phyloP scores from a whole-genome alignment of 805 yeast genomes.

The Hanseniaspora clermontiae region DNA sequence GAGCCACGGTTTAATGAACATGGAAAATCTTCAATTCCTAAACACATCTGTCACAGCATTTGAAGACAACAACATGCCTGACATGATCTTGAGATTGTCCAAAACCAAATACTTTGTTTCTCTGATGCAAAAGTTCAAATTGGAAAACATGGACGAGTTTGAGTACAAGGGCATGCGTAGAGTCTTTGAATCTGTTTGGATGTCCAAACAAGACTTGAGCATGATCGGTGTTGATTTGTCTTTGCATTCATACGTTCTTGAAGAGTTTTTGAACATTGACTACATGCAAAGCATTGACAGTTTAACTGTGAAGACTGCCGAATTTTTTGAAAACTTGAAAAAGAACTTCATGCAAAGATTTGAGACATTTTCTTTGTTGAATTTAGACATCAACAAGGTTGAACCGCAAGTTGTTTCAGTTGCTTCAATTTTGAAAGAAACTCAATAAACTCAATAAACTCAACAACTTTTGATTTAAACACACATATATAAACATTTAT shows the following conservation, averaged over 20 bases:
- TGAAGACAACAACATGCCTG: conserved; percentile 20
- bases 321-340: conserved; percentile 25
- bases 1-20: conserved; percentile 25
- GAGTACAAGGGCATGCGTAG: conserved; percentile 27
- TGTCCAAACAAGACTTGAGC: conserved; percentile 21
- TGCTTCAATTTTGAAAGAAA: conserved; percentile 19
- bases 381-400: conserved; percentile 21
- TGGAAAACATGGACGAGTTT: conserved; percentile 15
- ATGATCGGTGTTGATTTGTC: conserved; percentile 23
- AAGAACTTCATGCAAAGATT: conserved; percentile 23
- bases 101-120: conserved; percentile 23
- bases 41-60: conserved; percentile 20
- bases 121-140: conserved; percentile 18
- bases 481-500: not conserved
- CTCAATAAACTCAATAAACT: not conserved
- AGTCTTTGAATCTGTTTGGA: conserved; percentile 25
- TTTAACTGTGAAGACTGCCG: conserved; percentile 14
- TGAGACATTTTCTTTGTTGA: conserved; percentile 21
- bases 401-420: conserved; percentile 21
- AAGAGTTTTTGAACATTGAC: conserved; percentile 29
- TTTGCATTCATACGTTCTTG: conserved; percentile 27
- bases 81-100: conserved; percentile 22
- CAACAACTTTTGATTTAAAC: not conserved
- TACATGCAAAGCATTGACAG: conserved; percentile 20
- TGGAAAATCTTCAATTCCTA: conserved; percentile 25